Conservation (phyloP, 139 green algal species). For the Ettlia oleoabundans region DNA sequence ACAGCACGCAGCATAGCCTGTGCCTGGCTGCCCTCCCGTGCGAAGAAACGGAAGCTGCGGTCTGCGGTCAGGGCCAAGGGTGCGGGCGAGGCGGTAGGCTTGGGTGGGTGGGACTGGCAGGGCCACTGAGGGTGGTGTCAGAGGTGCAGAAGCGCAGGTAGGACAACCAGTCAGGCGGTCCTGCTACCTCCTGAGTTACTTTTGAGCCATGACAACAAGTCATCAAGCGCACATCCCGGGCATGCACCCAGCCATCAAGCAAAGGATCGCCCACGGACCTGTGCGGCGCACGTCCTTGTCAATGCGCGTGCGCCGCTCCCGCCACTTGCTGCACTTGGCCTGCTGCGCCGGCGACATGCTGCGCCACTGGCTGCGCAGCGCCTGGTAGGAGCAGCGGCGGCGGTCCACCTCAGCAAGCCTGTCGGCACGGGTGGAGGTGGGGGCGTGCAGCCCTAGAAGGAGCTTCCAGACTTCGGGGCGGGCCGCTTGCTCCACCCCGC, state of each 20-base stretch:
- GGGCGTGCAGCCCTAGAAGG: slow-evolving; percentile 78
- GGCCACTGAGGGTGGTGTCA: background rate
- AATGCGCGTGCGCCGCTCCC: slow-evolving; percentile 69
- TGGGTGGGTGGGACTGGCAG: background rate
- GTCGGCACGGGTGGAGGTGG: slow-evolving; percentile 49
- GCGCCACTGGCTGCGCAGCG: slow-evolving; percentile 79
- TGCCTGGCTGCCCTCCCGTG: slow-evolving; percentile 49
- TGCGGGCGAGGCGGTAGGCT: background rate
- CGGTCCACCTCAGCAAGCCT: slow-evolving; percentile 16
- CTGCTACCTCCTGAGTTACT: too few relatives aligned
- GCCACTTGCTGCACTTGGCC: slow-evolving; percentile 76
- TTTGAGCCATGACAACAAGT: too few relatives aligned
- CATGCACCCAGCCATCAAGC: background rate
- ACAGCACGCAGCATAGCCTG: slow-evolving; percentile 53
- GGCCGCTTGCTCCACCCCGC: slow-evolving; percentile 60
- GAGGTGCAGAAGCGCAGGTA: background rate
- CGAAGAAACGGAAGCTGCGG: slow-evolving; percentile 27
- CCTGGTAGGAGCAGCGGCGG: slow-evolving; percentile 55
- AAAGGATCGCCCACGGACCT: slow-evolving; percentile 34
- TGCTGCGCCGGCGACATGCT: slow-evolving; percentile 72
- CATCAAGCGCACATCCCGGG: too few relatives aligned
- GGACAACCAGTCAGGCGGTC: too few relatives aligned
- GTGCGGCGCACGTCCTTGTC: slow-evolving; percentile 91
- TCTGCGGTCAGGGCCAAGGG: slow-evolving; percentile 26
- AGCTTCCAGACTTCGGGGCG: slow-evolving; percentile 82